A percentile compares a stretch with the other conserved stretches of the same genome.
phyloP scores from a whole-genome alignment of 2,329 filamentous ascomycete genomes.

The Zymoseptoria tritici region DNA sequence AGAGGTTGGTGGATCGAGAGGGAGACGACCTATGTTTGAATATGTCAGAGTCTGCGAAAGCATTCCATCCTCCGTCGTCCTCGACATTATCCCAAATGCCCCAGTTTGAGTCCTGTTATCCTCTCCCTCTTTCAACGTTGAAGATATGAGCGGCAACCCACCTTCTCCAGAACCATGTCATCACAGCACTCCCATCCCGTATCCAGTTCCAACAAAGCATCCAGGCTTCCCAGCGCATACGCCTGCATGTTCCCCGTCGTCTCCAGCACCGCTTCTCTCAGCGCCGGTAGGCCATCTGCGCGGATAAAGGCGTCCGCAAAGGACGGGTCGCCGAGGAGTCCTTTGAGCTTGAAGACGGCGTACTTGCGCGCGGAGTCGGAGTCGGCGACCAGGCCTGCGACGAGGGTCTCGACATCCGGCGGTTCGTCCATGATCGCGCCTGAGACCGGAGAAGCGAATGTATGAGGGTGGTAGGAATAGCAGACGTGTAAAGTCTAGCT shows the following conservation, averaged over 20 bases:
- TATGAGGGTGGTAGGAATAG: not conserved
- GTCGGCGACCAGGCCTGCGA: conserved; percentile 52
- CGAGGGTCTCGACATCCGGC: conserved; percentile 31
- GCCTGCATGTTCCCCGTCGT: conserved; percentile 90
- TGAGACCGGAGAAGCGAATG: not conserved
- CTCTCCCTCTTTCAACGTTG: conserved; percentile 77
- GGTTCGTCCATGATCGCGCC: conserved; percentile 22
- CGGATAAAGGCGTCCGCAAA: conserved; percentile 96
- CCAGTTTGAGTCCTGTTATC: conserved; percentile 56
- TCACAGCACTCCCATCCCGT: conserved; percentile 94
- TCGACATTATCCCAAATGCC: conserved; percentile 13
- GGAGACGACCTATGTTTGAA: conserved; percentile 60
- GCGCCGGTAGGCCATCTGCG: conserved; percentile 72
- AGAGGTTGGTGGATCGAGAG: conserved; percentile 90
- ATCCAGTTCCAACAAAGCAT: conserved; percentile 83
- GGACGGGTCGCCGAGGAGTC: conserved; percentile 86
- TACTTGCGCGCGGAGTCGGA: conserved; percentile 94
- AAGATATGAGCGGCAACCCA: conserved; percentile 32
- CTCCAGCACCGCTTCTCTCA: conserved; percentile 75
- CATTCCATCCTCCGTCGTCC: not conserved
- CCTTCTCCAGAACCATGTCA: conserved; percentile 60
- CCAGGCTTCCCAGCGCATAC: conserved; percentile 86
- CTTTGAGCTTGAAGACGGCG: conserved; percentile 97
- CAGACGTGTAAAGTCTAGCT: not conserved
- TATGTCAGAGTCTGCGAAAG: not conserved